Evolutionary conservation across 2,329 filamentous ascomycete genomes (phyloP).

Genomic region (Aspergillus sergii): DNA sequence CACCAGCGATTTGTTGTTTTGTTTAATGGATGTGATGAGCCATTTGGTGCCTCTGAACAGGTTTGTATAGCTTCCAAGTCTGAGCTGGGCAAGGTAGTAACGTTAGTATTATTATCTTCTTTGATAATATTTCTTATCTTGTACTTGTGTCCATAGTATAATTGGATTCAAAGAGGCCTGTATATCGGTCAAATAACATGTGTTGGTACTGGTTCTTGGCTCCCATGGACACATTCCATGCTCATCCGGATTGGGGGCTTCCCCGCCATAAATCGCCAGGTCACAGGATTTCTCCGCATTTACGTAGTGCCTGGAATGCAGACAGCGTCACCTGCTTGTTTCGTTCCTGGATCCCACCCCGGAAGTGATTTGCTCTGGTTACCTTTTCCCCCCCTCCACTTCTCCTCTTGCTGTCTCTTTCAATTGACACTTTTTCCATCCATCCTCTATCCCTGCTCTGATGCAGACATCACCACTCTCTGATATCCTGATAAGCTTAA

Average conservation of each 20-base stretch:
- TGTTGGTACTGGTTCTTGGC: background rate
- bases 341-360: conserved; percentile 18
- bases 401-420: conserved; percentile 1
- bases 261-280: background rate
- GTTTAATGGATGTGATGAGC: background rate
- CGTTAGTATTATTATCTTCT: background rate
- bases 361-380: background rate
- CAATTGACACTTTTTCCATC: background rate
- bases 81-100: background rate
- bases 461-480: background rate
- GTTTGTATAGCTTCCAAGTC: background rate
- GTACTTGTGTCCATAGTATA: background rate
- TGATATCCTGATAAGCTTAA: background rate
- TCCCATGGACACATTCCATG: background rate
- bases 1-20: background rate
- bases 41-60: background rate
- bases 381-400: conserved; percentile 10
- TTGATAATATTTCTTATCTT: background rate
- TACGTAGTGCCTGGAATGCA: conserved; percentile 6
- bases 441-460: background rate
- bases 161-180: background rate
- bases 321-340: conserved; percentile 21
- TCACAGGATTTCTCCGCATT: conserved; percentile 6
- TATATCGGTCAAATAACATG: background rate
- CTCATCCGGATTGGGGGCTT: background rate